Evolutionary conservation across 345 rosid species (phyloP), one percentile per base, ranked within the genome.

Genomic region (Eucalyptus shirleyi): DNA sequence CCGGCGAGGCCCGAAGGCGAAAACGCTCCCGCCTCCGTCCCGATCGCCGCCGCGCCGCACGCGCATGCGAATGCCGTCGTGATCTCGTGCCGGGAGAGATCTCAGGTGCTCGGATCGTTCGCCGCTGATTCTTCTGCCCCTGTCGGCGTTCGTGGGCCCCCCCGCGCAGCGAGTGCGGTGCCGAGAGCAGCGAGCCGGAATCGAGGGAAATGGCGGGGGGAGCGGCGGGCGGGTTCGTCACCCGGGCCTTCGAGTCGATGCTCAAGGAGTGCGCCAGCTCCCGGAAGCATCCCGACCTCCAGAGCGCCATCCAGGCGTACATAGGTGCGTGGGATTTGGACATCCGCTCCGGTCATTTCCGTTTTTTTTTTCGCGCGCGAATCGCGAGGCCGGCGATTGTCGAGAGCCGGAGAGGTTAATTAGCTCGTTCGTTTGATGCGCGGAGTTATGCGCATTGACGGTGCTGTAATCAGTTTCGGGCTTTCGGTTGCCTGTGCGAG

Each of bases 171-270:
- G 26, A 59, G 62, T 50, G 88, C 49, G 28, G n/a, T 56, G 86
- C 55, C 51, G 81, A 87, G 88, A 88, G 81, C 87, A 28, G 95
- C 91, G 59, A 94, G 87, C 91, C 92, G 87, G 72, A 69, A 88
- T 83, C 30, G 60, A 55, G 49, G 49, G 62, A n/a, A 87, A 87
- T 87, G 90, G 88, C 90, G 89, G 90, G 90, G 23, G 91, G 89
- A 42, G 99, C 99, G 89, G 99, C 99, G 24, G 99, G 98, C 45
- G 99, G 99, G 42, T 98, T 98, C 88, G 93, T 98, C 89, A 94
- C 92, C 92, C 97, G 99, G 60, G 99, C 99, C 53, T 97, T 98
- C 89, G 99, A 98, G 94, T 93, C 98, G 89, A 97, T 98, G 94
- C 97, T 98, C 90, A 98, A 97, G 93, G 99, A 98, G 93, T 96